Conservation (phyloP, 352 stramenopile species). For the Pythium utonaiense region DNA sequence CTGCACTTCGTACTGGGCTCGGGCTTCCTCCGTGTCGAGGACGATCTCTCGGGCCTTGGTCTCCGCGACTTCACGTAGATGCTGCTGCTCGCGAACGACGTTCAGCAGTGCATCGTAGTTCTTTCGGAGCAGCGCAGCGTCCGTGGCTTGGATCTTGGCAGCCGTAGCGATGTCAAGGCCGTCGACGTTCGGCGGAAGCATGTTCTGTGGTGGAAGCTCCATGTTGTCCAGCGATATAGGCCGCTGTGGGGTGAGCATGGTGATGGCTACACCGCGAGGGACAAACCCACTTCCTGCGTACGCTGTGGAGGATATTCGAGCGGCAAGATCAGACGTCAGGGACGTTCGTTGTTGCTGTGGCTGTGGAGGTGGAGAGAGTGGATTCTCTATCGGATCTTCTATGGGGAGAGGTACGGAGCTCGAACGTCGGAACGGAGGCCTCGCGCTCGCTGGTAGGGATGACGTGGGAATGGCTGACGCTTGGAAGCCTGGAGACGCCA, state of each 20-base stretch:
- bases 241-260: not conserved
- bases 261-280: not conserved
- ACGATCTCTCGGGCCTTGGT: constrained; percentile 33
- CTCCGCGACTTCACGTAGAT: constrained; percentile 53
- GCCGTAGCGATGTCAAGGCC: constrained; percentile 53
- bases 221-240: constrained; percentile 14
- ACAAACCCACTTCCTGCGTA: constrained; percentile 1
- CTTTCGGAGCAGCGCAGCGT: constrained; percentile 60
- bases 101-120: constrained; percentile 80
- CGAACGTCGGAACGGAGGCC: constrained; percentile 9
- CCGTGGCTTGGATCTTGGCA: constrained; percentile 46
- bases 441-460: not conserved
- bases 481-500: not conserved
- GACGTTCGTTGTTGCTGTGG: constrained; percentile 6
- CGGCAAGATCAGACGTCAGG: not conserved
- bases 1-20: constrained; percentile 57
- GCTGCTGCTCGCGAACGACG: constrained; percentile 71
- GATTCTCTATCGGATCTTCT: constrained; percentile 13
- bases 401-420: constrained; percentile 21
- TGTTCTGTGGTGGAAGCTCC: constrained; percentile 26
- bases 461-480: not conserved
- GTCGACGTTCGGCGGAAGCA: constrained; percentile 42
- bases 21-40: constrained; percentile 51
- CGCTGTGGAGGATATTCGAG: constrained; percentile 1
- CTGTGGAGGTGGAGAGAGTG: not conserved